Conservation (phyloP, 345 rosid genomes). For the Acer saccharum region DNA sequence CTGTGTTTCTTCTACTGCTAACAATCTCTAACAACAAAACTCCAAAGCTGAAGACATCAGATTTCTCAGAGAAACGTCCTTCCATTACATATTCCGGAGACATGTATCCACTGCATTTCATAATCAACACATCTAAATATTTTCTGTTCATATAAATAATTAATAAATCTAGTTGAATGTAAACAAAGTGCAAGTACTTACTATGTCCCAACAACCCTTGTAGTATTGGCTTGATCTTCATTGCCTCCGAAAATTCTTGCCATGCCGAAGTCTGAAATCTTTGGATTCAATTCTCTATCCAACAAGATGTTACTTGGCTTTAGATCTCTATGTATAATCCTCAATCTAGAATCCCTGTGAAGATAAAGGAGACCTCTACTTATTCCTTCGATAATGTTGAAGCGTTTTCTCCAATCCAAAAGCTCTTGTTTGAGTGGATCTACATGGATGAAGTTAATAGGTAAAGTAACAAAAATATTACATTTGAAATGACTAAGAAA, state of each 20-base stretch:
- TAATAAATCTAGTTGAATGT: not conserved
- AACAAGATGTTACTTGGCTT: slow-evolving; percentile 51
- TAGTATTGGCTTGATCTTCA: slow-evolving; percentile 47
- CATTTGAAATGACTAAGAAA: too few relatives aligned
- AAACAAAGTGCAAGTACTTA: slow-evolving; percentile 17
- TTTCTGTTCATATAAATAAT: not conserved
- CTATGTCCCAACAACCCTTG: slow-evolving; percentile 54
- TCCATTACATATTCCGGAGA: not conserved
- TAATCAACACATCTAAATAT: too few relatives aligned
- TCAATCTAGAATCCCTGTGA: slow-evolving; percentile 50
- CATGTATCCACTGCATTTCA: too few relatives aligned
- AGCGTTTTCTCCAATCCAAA: slow-evolving; percentile 43
- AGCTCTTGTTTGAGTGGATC: slow-evolving; percentile 28
- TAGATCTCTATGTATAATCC: slow-evolving; percentile 53
- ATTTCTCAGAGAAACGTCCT: not conserved
- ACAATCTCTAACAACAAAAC: slow-evolving; percentile 40
- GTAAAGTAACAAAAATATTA: not conserved
- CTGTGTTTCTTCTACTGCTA: slow-evolving; percentile 36
- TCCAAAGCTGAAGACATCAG: slow-evolving; percentile 47
- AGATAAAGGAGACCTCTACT: slow-evolving; percentile 50
- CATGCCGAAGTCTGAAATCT: slow-evolving; percentile 54
- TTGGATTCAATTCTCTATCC: slow-evolving; percentile 50
- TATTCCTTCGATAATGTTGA: slow-evolving; percentile 49
- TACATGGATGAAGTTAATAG: slow-evolving; percentile 5
- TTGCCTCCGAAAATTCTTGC: slow-evolving; percentile 42